phyloP scores from a whole-genome alignment of 306 rosid species.

The Rosa chinensis region DNA sequence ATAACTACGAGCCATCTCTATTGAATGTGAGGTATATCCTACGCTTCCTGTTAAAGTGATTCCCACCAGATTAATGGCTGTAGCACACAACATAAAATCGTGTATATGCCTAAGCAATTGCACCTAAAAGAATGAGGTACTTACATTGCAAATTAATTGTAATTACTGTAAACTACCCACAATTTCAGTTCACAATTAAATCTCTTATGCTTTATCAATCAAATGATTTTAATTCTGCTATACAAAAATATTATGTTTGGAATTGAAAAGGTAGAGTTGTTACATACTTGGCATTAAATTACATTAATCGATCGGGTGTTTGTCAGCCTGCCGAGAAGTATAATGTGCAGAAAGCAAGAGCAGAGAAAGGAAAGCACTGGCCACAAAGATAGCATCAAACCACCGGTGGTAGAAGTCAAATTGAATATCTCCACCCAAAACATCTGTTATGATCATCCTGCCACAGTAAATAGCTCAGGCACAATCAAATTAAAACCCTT shows the following conservation, averaged over 20 bases:
- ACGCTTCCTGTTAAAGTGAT: background rate
- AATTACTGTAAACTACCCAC: background rate
- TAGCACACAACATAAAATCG: background rate
- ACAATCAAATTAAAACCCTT: background rate
- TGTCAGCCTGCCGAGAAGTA: conserved; percentile 93
- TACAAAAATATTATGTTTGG: background rate
- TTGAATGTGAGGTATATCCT: too few species aligned
- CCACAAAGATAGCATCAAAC: conserved; percentile 98
- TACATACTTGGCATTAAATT: conserved; percentile 16
- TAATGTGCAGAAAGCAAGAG: conserved; percentile 94
- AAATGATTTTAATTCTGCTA: background rate
- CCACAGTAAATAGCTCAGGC: conserved; percentile 17
- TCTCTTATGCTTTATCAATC: background rate
- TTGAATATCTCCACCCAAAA: conserved; percentile 96
- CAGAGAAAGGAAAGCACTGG: conserved; percentile 97
- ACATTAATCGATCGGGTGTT: conserved; percentile 84
- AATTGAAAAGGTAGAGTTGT: conserved; percentile 11
- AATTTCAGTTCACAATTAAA: background rate
- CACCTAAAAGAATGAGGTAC: background rate
- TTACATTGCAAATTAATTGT: background rate
- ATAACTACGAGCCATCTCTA: background rate
- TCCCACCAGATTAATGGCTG: background rate
- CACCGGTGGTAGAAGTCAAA: conserved; percentile 98
- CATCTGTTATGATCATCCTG: conserved; percentile 98
- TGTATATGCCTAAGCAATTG: background rate